Percentiles rank a stretch among this genome's conserved stretches.
These are phyloP conservation scores for Yarrowia osloensis DNA, from an alignment of 805 yeast genomes.

Conservation along the genomic window DNA sequence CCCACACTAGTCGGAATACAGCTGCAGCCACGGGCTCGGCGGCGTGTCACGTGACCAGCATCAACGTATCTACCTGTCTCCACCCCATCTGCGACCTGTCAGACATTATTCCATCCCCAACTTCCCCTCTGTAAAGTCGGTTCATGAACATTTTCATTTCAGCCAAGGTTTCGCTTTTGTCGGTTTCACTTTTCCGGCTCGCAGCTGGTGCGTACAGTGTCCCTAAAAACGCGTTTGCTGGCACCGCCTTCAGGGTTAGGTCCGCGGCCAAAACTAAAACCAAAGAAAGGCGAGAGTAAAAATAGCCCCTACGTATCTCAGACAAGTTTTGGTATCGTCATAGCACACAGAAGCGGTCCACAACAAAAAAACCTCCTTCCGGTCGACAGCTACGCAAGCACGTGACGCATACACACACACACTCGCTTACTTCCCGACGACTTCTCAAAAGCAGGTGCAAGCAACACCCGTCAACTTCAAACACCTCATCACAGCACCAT, in stretches of 20 bases:
- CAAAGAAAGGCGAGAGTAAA: background rate
- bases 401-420: background rate
- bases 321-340: no score
- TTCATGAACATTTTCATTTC: no score
- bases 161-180: background rate
- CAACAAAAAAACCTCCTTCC: background rate
- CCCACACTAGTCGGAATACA: no score
- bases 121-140: background rate
- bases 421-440: background rate
- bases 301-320: background rate
- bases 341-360: no score
- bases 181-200: background rate
- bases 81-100: no score
- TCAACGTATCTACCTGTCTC: no score
- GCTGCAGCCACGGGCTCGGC: no score
- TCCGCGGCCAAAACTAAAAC: background rate
- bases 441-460: no score
- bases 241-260: conserved; percentile 29
- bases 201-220: background rate
- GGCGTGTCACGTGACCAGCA: no score
- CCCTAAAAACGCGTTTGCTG: conserved; percentile 17
- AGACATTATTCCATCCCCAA: no score
- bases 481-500: background rate
- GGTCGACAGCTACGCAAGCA: background rate
- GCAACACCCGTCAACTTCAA: background rate